phyloP scores from a whole-genome alignment of 495 filamentous ascomycete species.

The Baudoinia panamericana region DNA sequence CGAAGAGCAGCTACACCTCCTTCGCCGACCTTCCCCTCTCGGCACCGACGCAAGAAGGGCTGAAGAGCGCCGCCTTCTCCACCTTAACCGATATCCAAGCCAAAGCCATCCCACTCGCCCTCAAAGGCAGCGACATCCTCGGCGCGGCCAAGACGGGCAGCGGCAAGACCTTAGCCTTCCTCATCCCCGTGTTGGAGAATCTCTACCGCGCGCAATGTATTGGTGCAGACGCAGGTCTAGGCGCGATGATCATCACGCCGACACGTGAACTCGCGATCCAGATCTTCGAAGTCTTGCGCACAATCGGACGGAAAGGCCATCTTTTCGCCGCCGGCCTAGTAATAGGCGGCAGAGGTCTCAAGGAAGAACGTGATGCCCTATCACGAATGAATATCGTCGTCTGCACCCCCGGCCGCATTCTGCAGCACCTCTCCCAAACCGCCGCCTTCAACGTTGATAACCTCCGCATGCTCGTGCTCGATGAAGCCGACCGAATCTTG shows the following conservation, averaged over 20 bases:
- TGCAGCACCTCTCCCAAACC: slow-evolving; percentile 94
- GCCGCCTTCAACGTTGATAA: slow-evolving; percentile 80
- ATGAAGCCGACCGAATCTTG: slow-evolving; percentile 93
- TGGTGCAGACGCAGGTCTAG: slow-evolving; percentile 70
- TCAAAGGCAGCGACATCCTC: slow-evolving; percentile 81
- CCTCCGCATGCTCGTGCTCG: slow-evolving; percentile 82
- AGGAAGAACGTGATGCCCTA: slow-evolving; percentile 76
- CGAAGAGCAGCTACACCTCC: slow-evolving; percentile 25
- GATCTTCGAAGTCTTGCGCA: slow-evolving; percentile 90
- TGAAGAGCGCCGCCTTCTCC: slow-evolving; percentile 80
- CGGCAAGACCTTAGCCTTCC: slow-evolving; percentile 90
- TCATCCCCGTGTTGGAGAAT: slow-evolving; percentile 85
- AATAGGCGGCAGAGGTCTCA: slow-evolving; percentile 84
- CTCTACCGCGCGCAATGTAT: slow-evolving; percentile 87
- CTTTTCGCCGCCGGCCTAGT: slow-evolving; percentile 85
- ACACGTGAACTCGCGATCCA: slow-evolving; percentile 92
- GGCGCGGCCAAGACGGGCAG: slow-evolving; percentile 94
- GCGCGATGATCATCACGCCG: slow-evolving; percentile 83
- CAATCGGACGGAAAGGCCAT: slow-evolving; percentile 72
- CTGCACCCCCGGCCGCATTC: slow-evolving; percentile 85
- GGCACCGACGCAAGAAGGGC: slow-evolving; percentile 61
- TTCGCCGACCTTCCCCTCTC: slow-evolving; percentile 66
- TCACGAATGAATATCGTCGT: slow-evolving; percentile 95
- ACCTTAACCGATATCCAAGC: slow-evolving; percentile 84
- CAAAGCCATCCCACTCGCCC: slow-evolving; percentile 66